Base-by-base conservation (phyloP, 2,329 filamentous ascomycete species). In the Rachicladosporium sp. region DNA sequence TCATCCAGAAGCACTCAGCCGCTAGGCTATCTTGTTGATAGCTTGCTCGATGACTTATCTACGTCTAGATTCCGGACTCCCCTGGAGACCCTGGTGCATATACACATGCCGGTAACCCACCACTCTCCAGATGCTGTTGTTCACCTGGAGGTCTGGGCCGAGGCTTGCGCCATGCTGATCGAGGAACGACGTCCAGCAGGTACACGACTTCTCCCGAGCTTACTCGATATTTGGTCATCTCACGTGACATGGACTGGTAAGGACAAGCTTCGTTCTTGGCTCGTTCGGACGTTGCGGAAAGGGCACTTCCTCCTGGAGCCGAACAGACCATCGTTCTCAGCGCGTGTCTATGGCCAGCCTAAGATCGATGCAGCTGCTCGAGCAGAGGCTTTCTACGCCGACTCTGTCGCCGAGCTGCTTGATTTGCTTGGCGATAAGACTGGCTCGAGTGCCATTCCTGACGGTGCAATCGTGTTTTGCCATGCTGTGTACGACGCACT, bases 271-370 rank as follows among this genome's bases (percentile, higher is more conserved):
- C 88, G 95, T 63, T 82, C 86, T 63, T 96, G 89, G 59, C 74
- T 98, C 9, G 91, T 94, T 83, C 84, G 91, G 57, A 85, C 93
- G 44, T 74, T 98, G 27, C 85, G 94, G 62, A 83, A 93, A 52
- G 91, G 91, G 49, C 82, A 87, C 31, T 95, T 95, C 56, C 69
- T 96, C 42, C 70, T 95, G 50, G 87, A 27, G 23, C 79, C 84
- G 53, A 83, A 88, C 59, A 82, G 87, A 55, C 81, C 85, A 51
- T 73, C 61, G 6, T 55, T 82, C 46, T 75, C 78, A 29, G 78
- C 79, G 44, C 70, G 80, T 47, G 73, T 80, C 4, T 78, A 86
- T 61, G 67, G 83, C 31, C 78, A 80, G 40, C 71, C 78, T 46
- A 82, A 83, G 66, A 78, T 78, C 46, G 23, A 27, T 8, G 23